Evolutionary conservation across 2,329 filamentous ascomycete species (phyloP), one percentile per base, ranked within the genome.

Genomic region (Scopulariopsis brevicaulis): DNA sequence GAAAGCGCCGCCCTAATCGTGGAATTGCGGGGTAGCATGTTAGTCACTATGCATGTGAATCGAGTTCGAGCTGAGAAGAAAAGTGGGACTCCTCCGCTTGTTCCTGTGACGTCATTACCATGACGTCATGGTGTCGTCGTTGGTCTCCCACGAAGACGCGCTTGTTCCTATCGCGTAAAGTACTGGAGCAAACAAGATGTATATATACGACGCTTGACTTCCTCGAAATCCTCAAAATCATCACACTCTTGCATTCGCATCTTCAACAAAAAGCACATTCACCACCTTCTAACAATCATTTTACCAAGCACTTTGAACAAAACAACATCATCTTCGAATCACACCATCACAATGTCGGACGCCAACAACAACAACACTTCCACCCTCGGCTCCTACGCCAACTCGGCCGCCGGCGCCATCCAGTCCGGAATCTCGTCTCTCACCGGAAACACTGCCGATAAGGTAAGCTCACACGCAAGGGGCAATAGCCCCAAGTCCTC

Each of bases 381-480:
- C 62, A 94, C 91, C 62, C 79, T 92, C 67, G 82, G 93, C 78
- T 87, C 89, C 59, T 86, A 85, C 74, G 68, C 89, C 65, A 86
- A 92, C 79, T 81, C 81, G 15, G 88, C 87, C 66, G 79, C 84
- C 43, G 89, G 89, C 64, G 77, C 84, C 58, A 81, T 85, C 56
- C 90, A 96, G 73, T 86, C 80, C 61, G 83, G 79, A 55, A 65
- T 94, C 55, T 89, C 90, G 62, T 80, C 76, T 61, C 61, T 96
- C 58, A 92, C 88, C 11, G 91, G 90, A 65, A 90, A 74, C 76
- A 77, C 48, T 10, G 20, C 12, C 15, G 55, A 57, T 10, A 57
- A 57, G 55, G 55, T 56, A 43, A 32, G 22, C 8, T 37, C 20
- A 18, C 25, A n/a, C 24, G 12, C 18, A 46, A n/a, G 8, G 7